These are phyloP conservation scores for Aspergillus arachidicola DNA, from an alignment of 2,329 filamentous ascomycete genomes.

Conservation along the genomic window DNA sequence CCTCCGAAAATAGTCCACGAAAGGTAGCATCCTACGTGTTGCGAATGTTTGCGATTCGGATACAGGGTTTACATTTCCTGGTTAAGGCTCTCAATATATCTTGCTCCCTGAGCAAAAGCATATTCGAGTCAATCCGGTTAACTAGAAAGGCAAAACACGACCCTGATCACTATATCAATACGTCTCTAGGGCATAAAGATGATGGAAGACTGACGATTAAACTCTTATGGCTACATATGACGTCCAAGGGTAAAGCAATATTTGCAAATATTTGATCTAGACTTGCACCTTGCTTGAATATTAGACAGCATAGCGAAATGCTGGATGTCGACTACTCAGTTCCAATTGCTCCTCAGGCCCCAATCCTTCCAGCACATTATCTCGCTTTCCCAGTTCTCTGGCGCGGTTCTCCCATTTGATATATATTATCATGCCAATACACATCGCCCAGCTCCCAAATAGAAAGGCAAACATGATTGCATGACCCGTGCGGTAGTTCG, in stretches of 20 bases:
- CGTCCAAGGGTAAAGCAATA: too few relatives aligned
- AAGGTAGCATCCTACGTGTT: neutral
- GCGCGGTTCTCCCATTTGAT: conserved; percentile 6
- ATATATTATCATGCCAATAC: neutral
- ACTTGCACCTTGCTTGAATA: neutral
- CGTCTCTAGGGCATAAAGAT: too few relatives aligned
- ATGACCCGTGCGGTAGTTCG: conserved; percentile 9
- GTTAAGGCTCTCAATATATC: too few relatives aligned
- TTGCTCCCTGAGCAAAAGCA: too few relatives aligned
- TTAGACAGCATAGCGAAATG: conserved; percentile 5
- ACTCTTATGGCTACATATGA: too few relatives aligned
- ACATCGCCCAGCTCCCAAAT: neutral
- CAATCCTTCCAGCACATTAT: conserved; percentile 1
- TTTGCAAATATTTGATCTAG: too few relatives aligned
- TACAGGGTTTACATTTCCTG: neutral
- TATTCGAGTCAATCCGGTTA: too few relatives aligned
- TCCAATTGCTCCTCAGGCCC: neutral
- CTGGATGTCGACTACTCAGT: conserved; percentile 10
- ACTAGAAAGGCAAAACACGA: too few relatives aligned
- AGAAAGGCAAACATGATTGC: conserved; percentile 11
- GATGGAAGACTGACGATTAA: too few relatives aligned
- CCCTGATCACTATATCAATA: too few relatives aligned
- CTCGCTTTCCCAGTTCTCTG: neutral
- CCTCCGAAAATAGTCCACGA: neutral
- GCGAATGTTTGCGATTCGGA: neutral